These are phyloP conservation scores for Fagopyrum tataricum DNA, from an alignment of 148 eudicot genomes.

Conservation along the genomic window DNA sequence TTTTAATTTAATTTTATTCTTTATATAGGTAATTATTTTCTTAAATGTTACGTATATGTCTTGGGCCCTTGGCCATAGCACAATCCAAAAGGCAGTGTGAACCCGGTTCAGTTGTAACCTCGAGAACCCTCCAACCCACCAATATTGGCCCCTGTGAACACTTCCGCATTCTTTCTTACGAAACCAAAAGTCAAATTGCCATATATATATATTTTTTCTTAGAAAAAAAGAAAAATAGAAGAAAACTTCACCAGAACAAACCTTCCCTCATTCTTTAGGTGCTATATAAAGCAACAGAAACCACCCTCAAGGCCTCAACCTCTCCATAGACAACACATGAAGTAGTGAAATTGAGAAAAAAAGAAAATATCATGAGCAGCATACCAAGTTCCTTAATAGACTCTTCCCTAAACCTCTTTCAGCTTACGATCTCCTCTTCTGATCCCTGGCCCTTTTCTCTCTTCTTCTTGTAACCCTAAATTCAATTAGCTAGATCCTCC, in stretches of 20 bases:
- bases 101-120: not conserved
- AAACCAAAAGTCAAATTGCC: not conserved
- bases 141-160: too few species aligned
- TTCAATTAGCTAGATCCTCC: too few species aligned
- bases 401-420: conserved; percentile 60
- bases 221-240: not conserved
- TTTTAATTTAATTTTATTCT: too few species aligned
- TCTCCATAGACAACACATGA: not conserved
- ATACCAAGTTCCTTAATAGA: conserved; percentile 66
- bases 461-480: conserved; percentile 28
- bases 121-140: not conserved
- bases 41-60: too few species aligned
- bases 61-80: too few species aligned
- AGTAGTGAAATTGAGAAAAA: not conserved
- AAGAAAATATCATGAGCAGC: conserved; percentile 55
- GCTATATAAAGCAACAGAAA: not conserved
- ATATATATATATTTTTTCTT: not conserved
- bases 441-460: conserved; percentile 90
- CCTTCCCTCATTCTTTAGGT: not conserved
- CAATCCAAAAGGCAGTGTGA: not conserved
- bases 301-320: too few species aligned
- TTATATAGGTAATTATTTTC: too few species aligned
- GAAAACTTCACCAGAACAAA: conserved; percentile 10
- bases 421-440: conserved; percentile 56
- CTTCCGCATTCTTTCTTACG: too few species aligned